These are phyloP conservation scores for Blastocystis sp. DNA, from an alignment of 352 stramenopile genomes.

Conservation along the genomic window DNA sequence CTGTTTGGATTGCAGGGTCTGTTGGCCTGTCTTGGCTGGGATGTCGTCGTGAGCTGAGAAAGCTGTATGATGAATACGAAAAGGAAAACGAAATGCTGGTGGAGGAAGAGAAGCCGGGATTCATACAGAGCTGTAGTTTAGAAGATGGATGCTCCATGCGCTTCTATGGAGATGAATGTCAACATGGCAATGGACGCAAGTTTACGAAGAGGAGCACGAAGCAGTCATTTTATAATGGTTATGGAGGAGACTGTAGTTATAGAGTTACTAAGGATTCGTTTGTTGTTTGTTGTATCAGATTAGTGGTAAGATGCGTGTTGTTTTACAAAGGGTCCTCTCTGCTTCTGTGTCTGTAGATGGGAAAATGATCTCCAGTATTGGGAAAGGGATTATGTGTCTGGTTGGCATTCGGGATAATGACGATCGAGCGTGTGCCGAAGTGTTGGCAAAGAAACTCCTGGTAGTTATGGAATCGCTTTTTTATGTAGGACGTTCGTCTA, in stretches of 20 bases:
- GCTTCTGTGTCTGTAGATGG: slow-evolving; percentile 35
- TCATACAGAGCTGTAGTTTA: background rate
- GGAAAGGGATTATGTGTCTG: slow-evolving; percentile 55
- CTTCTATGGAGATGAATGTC: slow-evolving; percentile 44
- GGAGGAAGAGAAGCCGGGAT: background rate
- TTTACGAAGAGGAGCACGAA: background rate
- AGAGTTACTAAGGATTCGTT: background rate
- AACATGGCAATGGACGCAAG: background rate
- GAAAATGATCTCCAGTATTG: slow-evolving; percentile 35
- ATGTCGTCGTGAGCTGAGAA: background rate
- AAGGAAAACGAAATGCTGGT: background rate
- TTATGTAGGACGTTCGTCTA: slow-evolving; percentile 45
- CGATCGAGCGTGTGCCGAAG: slow-evolving; percentile 26
- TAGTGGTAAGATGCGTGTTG: slow-evolving; percentile 4
- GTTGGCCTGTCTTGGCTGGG: background rate
- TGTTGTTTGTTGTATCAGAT: slow-evolving; percentile 7
- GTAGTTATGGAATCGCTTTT: background rate
- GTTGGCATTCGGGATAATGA: slow-evolving; percentile 55
- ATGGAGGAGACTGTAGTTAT: slow-evolving; percentile 47
- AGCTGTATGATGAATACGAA: background rate
- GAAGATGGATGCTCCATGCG: background rate
- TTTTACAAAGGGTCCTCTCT: slow-evolving; percentile 47
- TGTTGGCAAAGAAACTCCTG: slow-evolving; percentile 50
- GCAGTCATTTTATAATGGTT: slow-evolving; percentile 14
- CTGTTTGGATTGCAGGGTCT: background rate